Evolutionary conservation across 2,329 filamentous ascomycete genomes (phyloP), one percentile per base, ranked within the genome.

Genomic region (Davidsoniella australis): DNA sequence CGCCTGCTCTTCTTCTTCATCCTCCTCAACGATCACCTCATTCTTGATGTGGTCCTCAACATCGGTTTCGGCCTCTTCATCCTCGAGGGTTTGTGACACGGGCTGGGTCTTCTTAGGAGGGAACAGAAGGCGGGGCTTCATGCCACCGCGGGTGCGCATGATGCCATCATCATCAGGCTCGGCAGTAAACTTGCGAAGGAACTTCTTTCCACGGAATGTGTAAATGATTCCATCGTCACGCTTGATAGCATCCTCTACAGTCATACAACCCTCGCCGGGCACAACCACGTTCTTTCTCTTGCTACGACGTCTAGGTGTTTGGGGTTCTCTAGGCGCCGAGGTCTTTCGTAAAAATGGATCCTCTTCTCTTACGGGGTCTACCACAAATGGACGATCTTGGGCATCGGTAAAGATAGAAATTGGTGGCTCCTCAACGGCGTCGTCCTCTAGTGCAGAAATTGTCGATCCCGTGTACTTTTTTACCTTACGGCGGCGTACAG

Each of bases 381-480:
- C 66, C 54, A 78, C 72, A 17, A 85, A 85, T 40, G 87, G 64
- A 49, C 80, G 78, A 56, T 94, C 87, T 55, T 86, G 80, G 1
- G 83, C 77, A 61, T 91, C 84, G 39, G 81, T 87, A 60, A 78
- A 89, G 58, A 89, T 85, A 55, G 74, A 63, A 56, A 88, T 83
- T n/a, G 69, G 62, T 40, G 71, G 67, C n/a, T 73, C 70, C 46
- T 77, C 72, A 6, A 17, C 17, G 17, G 63, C 70, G 20, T 63
- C 66, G 59, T 81, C 79, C 62, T 75, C 39, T 9, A 47, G 24
- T 18, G 49, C 79, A 54, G 74, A 72, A 55, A 79, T 58, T 9
- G 69, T 66, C 41, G 72, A 63, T 46, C 71, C 70, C 4, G 65
- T 68, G 60, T 76, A 73, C 61, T 75, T 76, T 64, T 75, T 76